phyloP scores from a whole-genome alignment of 345 rosid genomes.

The Pistacia atlantica region DNA sequence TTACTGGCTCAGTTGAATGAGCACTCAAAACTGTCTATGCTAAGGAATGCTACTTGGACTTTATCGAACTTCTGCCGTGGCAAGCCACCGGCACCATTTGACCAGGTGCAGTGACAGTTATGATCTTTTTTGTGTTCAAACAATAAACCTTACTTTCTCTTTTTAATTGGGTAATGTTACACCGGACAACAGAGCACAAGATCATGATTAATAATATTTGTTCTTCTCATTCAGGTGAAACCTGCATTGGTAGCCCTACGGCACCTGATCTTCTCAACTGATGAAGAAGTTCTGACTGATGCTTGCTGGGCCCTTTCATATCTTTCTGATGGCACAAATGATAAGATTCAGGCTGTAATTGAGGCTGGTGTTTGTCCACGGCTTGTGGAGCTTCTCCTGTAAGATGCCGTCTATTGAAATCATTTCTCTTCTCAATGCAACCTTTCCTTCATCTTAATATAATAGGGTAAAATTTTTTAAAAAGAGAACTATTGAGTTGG shows the following conservation, averaged over 20 bases:
- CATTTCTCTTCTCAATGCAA: too few relatives aligned
- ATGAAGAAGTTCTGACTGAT: constrained; percentile 40
- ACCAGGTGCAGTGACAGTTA: constrained; percentile 30
- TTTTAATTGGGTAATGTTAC: too few relatives aligned
- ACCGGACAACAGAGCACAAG: too few relatives aligned
- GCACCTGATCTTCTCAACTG: constrained; percentile 31
- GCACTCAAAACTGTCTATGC: constrained; percentile 54
- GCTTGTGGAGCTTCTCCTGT: constrained; percentile 41
- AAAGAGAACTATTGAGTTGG: too few relatives aligned
- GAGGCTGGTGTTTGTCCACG: constrained; percentile 40
- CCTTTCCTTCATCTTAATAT: too few relatives aligned
- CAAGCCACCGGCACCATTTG: constrained; percentile 63
- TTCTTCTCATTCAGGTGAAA: constrained; percentile 31
- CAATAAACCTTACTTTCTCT: too few relatives aligned
- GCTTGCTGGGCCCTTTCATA: constrained; percentile 48
- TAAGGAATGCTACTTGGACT: constrained; percentile 66
- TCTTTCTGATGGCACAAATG: constrained; percentile 41
- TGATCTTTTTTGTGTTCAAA: too few relatives aligned
- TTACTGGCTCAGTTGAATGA: constrained; percentile 54
- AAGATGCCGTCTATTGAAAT: constrained; percentile 6
- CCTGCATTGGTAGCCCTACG: constrained; percentile 31
- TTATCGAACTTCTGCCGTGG: constrained; percentile 62
- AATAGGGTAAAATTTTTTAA: too few relatives aligned
- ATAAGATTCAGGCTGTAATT: constrained; percentile 43
- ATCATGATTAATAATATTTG: too few relatives aligned